These are phyloP conservation scores for Dactylellina sp. DNA, from an alignment of 2,329 filamentous ascomycete species.

Conservation along the genomic window DNA sequence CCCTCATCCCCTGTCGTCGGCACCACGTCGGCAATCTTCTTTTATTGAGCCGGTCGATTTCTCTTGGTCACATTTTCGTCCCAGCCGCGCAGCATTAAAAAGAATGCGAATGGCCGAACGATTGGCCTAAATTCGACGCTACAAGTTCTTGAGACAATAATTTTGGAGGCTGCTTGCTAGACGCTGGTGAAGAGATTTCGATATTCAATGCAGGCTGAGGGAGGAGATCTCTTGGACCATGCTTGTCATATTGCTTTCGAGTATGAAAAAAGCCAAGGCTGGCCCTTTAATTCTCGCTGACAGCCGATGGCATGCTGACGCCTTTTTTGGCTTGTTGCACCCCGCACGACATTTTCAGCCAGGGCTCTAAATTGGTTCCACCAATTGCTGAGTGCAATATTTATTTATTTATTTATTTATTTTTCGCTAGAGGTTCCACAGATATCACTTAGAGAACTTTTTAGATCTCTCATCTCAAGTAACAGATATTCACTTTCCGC, in stretches of 20 bases:
- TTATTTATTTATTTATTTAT: too few relatives aligned
- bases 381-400: conserved; percentile 32
- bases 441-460: conserved; percentile 16
- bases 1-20: conserved; percentile 18
- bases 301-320: conserved; percentile 40
- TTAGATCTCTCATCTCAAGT: conserved; percentile 7
- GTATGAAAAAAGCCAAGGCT: conserved; percentile 6
- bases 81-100: conserved; percentile 21
- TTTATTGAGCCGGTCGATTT: conserved; percentile 11
- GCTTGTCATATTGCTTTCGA: too few relatives aligned
- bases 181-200: conserved; percentile 14
- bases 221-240: too few relatives aligned
- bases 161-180: conserved; percentile 23
- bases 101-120: conserved; percentile 29
- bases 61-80: not conserved
- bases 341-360: conserved; percentile 40
- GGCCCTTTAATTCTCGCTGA: conserved; percentile 32
- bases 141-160: conserved; percentile 20
- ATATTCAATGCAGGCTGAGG: conserved; percentile 1
- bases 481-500: too few relatives aligned
- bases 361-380: conserved; percentile 41
- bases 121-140: conserved; percentile 26
- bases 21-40: conserved; percentile 40
- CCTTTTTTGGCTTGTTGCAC: conserved; percentile 42
- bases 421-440: conserved; percentile 25